Conservation (phyloP, 2,329 filamentous ascomycete genomes). For the Colletotrichum truncatum region DNA sequence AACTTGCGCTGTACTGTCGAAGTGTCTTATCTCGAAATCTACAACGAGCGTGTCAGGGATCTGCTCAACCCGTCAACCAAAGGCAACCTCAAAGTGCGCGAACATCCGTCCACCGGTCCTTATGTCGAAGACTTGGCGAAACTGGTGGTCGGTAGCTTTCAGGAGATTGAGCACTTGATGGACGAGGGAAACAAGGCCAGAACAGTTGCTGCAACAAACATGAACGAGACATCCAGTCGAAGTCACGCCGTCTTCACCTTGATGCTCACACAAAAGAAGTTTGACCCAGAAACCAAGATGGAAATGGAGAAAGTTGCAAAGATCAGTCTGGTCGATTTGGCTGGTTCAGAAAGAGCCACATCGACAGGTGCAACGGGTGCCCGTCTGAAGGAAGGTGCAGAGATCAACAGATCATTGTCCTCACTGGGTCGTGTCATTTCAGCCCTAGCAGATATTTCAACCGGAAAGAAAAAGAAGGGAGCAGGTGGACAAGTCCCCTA, state of each 20-base stretch:
- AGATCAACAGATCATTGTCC: conserved; percentile 97
- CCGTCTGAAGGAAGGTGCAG: conserved; percentile 94
- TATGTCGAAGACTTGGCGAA: conserved; percentile 99
- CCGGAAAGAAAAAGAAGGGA: conserved; percentile 83
- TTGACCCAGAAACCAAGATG: conserved; percentile 93
- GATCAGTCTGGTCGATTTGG: conserved; percentile 97
- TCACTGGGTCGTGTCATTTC: conserved; percentile 98
- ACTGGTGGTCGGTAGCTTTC: conserved; percentile 89
- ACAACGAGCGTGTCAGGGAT: conserved; percentile 97
- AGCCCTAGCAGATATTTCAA: conserved; percentile 88
- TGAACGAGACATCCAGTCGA: conserved; percentile 99
- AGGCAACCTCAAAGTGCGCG: conserved; percentile 94
- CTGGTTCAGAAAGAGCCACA: conserved; percentile 95
- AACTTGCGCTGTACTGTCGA: conserved; percentile 91
- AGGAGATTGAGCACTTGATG: conserved; percentile 97
- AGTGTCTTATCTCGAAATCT: conserved; percentile 98
- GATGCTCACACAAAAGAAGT: conserved; percentile 92
- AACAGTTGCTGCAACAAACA: conserved; percentile 98
- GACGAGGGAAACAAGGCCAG: conserved; percentile 99
- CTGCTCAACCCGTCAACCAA: conserved; percentile 95
- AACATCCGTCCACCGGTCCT: conserved; percentile 96
- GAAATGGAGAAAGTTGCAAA: conserved; percentile 97
- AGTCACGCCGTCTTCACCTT: conserved; percentile 98
- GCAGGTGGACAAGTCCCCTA: conserved; percentile 85
- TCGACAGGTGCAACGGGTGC: conserved; percentile 97